A percentile compares a stretch with the other conserved stretches of the same genome.
phyloP scores from a whole-genome alignment of 805 yeast genomes.

The Zygotorulaspora sp. region DNA sequence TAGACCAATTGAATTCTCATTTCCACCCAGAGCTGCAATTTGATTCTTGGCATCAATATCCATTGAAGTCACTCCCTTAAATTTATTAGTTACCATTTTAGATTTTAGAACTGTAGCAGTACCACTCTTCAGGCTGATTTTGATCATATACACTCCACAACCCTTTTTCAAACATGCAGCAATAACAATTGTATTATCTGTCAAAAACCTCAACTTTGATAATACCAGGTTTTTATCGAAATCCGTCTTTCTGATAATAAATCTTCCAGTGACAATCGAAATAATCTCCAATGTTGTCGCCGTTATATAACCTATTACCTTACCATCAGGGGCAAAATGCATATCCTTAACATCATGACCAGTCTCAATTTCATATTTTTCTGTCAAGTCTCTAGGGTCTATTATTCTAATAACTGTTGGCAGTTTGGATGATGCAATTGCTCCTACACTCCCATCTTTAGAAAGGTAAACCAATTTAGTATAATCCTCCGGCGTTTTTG shows the following conservation, averaged over 20 bases:
- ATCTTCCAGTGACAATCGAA: conserved; percentile 40
- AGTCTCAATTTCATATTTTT: conserved; percentile 51
- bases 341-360: conserved; percentile 58
- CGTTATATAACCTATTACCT: conserved; percentile 60
- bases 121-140: conserved; percentile 27
- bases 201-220: conserved; percentile 37
- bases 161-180: conserved; percentile 42
- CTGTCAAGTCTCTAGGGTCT: conserved; percentile 51
- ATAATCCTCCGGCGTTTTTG: conserved; percentile 50
- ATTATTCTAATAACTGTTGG: conserved; percentile 64
- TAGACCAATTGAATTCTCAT: conserved; percentile 62
- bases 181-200: conserved; percentile 37
- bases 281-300: conserved; percentile 44
- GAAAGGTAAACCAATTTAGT: conserved; percentile 55
- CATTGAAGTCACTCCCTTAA: conserved; percentile 54
- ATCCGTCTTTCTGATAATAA: conserved; percentile 36
- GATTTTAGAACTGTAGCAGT: conserved; percentile 21
- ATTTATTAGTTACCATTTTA: conserved; percentile 31
- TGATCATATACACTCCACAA: conserved; percentile 38
- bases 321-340: conserved; percentile 62
- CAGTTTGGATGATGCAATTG: conserved; percentile 59
- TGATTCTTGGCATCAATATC: conserved; percentile 37
- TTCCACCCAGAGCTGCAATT: conserved; percentile 41
- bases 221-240: conserved; percentile 32
- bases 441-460: conserved; percentile 57